Percentiles rank a stretch among this genome's conserved stretches.
Evolutionary conservation across 345 rosid species (phyloP).

Genomic region (Aethionema arabicum): DNA sequence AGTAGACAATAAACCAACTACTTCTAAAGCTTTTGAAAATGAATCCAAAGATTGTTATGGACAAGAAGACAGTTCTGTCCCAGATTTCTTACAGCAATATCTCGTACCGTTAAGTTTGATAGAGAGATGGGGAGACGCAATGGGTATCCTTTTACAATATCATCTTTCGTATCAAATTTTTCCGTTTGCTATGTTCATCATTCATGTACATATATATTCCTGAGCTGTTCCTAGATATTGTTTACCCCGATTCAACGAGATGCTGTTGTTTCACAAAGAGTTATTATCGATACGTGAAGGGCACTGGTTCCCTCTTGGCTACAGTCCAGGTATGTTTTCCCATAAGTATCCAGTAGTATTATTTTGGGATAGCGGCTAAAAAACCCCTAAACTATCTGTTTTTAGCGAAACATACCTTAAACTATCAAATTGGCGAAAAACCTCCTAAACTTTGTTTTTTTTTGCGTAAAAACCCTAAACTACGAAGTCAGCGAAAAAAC

Average conservation of each 20-base stretch:
- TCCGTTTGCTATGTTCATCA: neutral
- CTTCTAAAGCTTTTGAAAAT: conserved; percentile 30
- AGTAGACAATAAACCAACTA: conserved; percentile 33
- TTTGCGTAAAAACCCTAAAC: no score
- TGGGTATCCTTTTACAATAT: conserved; percentile 67
- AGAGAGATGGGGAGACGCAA: conserved; percentile 95
- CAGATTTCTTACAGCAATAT: conserved; percentile 45
- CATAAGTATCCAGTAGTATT: neutral
- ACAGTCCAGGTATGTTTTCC: conserved; percentile 56
- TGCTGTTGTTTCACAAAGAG: conserved; percentile 98
- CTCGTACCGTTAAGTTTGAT: conserved; percentile 67
- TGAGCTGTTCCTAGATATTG: conserved; percentile 44
- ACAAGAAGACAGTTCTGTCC: conserved; percentile 35
- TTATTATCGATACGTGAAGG: conserved; percentile 87
- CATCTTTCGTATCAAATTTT: conserved; percentile 19
- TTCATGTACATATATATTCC: conserved; percentile 8
- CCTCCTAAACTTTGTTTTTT: no score
- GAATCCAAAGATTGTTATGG: conserved; percentile 31
- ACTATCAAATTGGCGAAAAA: no score
- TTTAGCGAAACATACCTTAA: no score
- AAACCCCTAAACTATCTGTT: no score
- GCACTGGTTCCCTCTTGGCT: conserved; percentile 93
- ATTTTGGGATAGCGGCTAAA: no score
- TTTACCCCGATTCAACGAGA: conserved; percentile 85
- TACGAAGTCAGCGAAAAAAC: no score